Conservation (phyloP, 78 protist species). For the Cyanophora paradoxa region DNA sequence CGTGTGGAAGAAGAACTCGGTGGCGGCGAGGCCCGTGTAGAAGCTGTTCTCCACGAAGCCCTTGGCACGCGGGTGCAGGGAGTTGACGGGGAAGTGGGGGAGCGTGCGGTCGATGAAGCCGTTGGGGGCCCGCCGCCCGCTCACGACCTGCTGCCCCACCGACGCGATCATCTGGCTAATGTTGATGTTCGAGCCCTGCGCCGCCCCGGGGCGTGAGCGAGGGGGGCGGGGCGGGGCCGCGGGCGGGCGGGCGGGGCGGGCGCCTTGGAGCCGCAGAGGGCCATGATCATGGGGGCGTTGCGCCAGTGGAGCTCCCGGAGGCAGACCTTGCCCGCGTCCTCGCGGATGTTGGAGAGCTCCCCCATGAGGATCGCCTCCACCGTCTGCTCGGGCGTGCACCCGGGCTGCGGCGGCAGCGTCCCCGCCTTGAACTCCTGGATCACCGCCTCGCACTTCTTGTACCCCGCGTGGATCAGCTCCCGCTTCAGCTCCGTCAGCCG, state of each 20-base stretch:
- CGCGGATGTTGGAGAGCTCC: slow-evolving; percentile 82
- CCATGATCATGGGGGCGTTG: slow-evolving; percentile 96
- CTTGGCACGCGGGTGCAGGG: slow-evolving; percentile 70
- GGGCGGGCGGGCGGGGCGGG: no score
- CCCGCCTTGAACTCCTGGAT: slow-evolving; percentile 63
- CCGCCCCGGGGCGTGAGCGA: no score
- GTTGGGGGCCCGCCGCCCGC: slow-evolving; percentile 92
- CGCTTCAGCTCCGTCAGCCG: slow-evolving; percentile 54
- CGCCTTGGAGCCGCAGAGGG: slow-evolving; percentile 97
- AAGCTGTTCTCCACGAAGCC: slow-evolving; percentile 96
- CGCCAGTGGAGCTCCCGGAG: slow-evolving; percentile 56
- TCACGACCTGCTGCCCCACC: slow-evolving; percentile 96
- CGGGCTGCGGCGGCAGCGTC: slow-evolving; percentile 9
- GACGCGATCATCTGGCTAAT: slow-evolving; percentile 98
- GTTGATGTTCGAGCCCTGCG: slow-evolving; percentile 92
- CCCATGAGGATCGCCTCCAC: slow-evolving; percentile 71
- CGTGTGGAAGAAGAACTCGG: slow-evolving; percentile 99
- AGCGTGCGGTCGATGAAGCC: slow-evolving; percentile 92
- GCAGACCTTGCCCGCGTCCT: slow-evolving; percentile 84
- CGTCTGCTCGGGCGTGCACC: slow-evolving; percentile 62
- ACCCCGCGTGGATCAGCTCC: slow-evolving; percentile 55
- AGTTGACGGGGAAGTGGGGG: slow-evolving; percentile 85
- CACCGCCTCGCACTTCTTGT: slow-evolving; percentile 46
- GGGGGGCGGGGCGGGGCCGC: no score
- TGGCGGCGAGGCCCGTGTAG: slow-evolving; percentile 90